A percentile compares a stretch with the other conserved stretches of the same genome.
Evolutionary conservation across 345 rosid species (phyloP).

Genomic region (Gossypium turneri): DNA sequence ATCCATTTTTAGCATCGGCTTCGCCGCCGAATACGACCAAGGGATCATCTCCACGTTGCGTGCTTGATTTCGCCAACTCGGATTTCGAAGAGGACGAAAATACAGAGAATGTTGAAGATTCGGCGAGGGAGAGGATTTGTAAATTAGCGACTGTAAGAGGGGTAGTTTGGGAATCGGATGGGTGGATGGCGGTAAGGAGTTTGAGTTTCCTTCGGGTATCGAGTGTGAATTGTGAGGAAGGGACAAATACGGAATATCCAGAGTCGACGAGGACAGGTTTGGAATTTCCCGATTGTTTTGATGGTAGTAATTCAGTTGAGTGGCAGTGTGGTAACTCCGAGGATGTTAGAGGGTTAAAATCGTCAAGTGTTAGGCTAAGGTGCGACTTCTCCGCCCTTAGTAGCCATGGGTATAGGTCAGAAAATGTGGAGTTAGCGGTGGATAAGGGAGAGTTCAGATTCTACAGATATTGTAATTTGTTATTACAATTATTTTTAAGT

Average conservation of each 20-base stretch:
- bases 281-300: neutral
- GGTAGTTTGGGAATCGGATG: slow-evolving; percentile 55
- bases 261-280: slow-evolving; percentile 10
- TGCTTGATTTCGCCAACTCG: slow-evolving; percentile 52
- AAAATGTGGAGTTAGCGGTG: slow-evolving; percentile 16
- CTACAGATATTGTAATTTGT: slow-evolving; percentile 17
- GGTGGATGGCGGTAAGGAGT: slow-evolving; percentile 45
- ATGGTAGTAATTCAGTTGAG: neutral
- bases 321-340: slow-evolving; percentile 14
- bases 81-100: slow-evolving; percentile 35
- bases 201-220: slow-evolving; percentile 1
- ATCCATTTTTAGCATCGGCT: slow-evolving; percentile 50
- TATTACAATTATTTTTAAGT: slow-evolving; percentile 1
- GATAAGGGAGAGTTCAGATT: slow-evolving; percentile 11
- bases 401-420: slow-evolving; percentile 17
- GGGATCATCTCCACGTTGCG: slow-evolving; percentile 70
- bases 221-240: slow-evolving; percentile 8
- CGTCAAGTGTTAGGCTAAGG: neutral
- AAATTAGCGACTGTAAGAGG: slow-evolving; percentile 34
- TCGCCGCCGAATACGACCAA: slow-evolving; percentile 11
- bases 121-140: slow-evolving; percentile 35
- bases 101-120: slow-evolving; percentile 1
- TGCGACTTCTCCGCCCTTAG: neutral
- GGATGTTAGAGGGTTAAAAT: neutral
- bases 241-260: slow-evolving; percentile 20